Evolutionary conservation across 176 grass and related monocot species (phyloP).

Genomic region (Raddia guianensis): DNA sequence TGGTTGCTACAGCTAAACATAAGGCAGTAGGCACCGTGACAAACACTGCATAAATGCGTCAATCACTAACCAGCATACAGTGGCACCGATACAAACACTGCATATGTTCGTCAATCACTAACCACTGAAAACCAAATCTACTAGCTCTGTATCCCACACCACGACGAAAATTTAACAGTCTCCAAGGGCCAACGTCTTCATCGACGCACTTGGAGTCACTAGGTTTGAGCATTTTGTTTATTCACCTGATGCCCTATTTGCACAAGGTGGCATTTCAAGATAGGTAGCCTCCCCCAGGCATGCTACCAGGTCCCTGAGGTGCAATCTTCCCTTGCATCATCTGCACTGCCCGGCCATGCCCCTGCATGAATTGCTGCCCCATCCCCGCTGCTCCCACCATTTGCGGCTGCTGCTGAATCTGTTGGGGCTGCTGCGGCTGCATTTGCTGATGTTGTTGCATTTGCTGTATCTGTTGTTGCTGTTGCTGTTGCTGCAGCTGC

Average conservation of each 20-base stretch:
- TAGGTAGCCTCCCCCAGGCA: slow-evolving; percentile 68
- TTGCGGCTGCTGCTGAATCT: slow-evolving; percentile 46
- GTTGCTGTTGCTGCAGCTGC: slow-evolving; percentile 47
- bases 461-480: slow-evolving; percentile 39
- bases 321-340: slow-evolving; percentile 77
- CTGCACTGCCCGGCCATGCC: slow-evolving; percentile 60
- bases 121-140: background rate
- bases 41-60: background rate
- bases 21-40: background rate
- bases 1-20: background rate
- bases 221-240: background rate
- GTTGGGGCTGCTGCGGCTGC: slow-evolving; percentile 43
- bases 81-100: too few relatives aligned
- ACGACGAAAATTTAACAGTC: background rate
- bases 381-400: slow-evolving; percentile 72
- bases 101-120: background rate
- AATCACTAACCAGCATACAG: background rate
- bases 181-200: background rate
- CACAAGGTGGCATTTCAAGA: slow-evolving; percentile 35
- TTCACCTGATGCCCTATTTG: background rate
- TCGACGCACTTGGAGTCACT: background rate
- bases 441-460: slow-evolving; percentile 40
- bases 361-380: slow-evolving; percentile 71
- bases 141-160: background rate
- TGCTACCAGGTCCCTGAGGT: slow-evolving; percentile 50